Percentiles rank a stretch among this genome's conserved stretches.
These are phyloP conservation scores for Schizothecium vesticola DNA, from an alignment of 495 filamentous ascomycete species.

Conservation along the genomic window DNA sequence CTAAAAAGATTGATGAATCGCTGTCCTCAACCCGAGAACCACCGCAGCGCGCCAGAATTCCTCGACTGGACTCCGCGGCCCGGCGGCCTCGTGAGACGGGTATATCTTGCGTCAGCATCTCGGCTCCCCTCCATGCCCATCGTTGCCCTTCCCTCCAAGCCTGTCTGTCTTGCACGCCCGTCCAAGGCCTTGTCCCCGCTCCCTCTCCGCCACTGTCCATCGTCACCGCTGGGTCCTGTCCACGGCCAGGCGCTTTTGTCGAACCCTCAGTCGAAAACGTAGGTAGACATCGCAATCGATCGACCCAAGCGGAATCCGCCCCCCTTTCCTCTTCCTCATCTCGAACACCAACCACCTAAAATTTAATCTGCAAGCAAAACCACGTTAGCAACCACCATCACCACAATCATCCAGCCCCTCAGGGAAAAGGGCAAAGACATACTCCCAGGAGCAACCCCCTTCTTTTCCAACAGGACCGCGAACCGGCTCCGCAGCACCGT, in stretches of 20 bases:
- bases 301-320: background rate
- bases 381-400: background rate
- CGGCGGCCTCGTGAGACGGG: background rate
- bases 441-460: conserved; percentile 42
- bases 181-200: background rate
- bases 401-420: background rate
- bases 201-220: background rate
- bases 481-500: conserved; percentile 91
- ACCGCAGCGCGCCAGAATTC: background rate
- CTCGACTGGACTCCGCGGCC: background rate
- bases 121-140: background rate
- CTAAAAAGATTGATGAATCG: background rate
- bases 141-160: background rate
- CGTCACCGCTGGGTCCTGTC: background rate
- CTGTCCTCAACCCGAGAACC: background rate
- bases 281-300: background rate
- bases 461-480: conserved; percentile 77
- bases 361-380: background rate
- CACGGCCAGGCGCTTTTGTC: no score
- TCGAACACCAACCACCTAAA: background rate
- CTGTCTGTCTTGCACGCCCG: no score
- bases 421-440: conserved; percentile 31
- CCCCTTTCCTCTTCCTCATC: no score
- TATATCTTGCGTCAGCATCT: background rate
- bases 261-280: no score